Evolutionary conservation across 169 alveolate species (phyloP), one percentile per base, ranked within the genome.

Genomic region (Eimeria sp.): DNA sequence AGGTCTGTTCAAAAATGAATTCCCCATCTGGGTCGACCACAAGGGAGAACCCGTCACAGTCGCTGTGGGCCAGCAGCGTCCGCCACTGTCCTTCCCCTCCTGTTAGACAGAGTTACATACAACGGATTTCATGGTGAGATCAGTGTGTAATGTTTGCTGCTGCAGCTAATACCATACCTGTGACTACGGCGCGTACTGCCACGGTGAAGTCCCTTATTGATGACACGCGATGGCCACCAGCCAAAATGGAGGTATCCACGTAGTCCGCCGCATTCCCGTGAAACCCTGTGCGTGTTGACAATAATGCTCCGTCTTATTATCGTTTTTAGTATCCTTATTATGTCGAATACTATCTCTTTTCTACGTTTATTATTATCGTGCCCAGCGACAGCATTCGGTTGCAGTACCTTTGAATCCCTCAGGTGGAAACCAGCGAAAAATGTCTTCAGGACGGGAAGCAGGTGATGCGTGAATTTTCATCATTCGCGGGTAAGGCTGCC

Each of bases 41-140:
- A 30, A 98, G 94, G 47, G 97, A 94, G 58, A 98, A 95, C 14
- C 99, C 99, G 27, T 98, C 98, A 95, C 99, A 98, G 93, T 96
- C 94, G 83, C 98, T 95, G 95, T 96, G 96, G 87, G 98, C 92
- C 49, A 97, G 76, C 14, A 97, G 45, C 89, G 97, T 95, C 43
- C 97, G 94, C 97, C 97, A 95, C 47, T 70, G 93, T 10, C 95
- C 94, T 18, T 87, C 84, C 57, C 93, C 76, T 49, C 95, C 95
- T 88, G 73, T 73, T 40, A 47, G 30, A 11, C 61, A 76, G 43
- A 34, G 7, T 20, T 5, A 76, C 27, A 5, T 11, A 65, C 25
- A 72, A 47, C 47, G 49, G 83, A 4, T 5, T 18, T 61, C 70
- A 34, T 34, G 40, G 2, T 34, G 70, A 61, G 20, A 25, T 61